Evolutionary conservation across 306 rosid genomes (phyloP).

Genomic region (Inga laurina): DNA sequence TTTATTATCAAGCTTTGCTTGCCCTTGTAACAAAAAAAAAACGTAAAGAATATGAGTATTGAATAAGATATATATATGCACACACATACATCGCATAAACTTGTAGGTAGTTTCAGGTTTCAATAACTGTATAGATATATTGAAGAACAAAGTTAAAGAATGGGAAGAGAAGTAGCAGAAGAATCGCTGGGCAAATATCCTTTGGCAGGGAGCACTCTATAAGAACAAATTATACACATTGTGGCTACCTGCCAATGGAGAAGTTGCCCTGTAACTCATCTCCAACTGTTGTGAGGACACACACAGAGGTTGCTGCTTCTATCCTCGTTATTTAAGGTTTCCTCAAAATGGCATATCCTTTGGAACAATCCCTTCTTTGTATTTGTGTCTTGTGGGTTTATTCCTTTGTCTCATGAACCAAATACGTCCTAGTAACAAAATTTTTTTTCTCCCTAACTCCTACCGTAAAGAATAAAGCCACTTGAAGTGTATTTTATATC

Average conservation of each 20-base stretch:
- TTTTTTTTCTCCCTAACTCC: too few relatives aligned
- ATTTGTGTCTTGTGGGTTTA: not conserved
- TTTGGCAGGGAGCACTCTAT: constrained; percentile 54
- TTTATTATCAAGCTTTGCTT: too few relatives aligned
- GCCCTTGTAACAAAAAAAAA: too few relatives aligned
- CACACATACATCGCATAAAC: not conserved
- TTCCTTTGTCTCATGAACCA: constrained; percentile 8
- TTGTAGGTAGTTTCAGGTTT: not conserved
- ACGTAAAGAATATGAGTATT: not conserved
- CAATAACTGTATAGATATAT: not conserved
- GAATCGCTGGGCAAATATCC: constrained; percentile 79
- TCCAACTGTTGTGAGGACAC: constrained; percentile 32
- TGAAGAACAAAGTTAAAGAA: not conserved
- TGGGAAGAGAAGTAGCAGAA: constrained; percentile 27
- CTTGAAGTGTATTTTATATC: not conserved
- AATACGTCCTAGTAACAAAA: not conserved
- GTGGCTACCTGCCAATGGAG: constrained; percentile 66
- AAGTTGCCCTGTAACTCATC: constrained; percentile 62
- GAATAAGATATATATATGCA: not conserved
- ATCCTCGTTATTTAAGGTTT: constrained; percentile 31
- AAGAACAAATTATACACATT: not conserved
- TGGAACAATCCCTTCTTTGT: constrained; percentile 45
- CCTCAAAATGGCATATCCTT: constrained; percentile 50
- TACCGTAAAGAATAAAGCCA: not conserved
- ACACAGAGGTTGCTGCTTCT: not conserved